Evolutionary conservation across 2,329 filamentous ascomycete genomes (phyloP).

Genomic region (Cephalotrichum gorgonifer): DNA sequence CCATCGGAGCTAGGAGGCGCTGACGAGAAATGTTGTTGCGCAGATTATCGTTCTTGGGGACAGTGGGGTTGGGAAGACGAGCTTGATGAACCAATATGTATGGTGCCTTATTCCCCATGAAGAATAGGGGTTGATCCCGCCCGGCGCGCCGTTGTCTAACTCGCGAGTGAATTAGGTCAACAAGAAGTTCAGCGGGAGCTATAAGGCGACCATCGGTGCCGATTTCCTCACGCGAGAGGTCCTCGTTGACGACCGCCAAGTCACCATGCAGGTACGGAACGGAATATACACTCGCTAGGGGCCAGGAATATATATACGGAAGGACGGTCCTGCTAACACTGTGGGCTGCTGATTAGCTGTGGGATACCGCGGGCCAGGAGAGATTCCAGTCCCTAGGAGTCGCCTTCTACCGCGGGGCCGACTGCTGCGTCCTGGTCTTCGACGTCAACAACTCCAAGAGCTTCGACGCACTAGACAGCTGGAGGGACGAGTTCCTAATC

Average conservation of each 20-base stretch:
- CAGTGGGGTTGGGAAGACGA: constrained; percentile 98
- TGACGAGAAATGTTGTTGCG: constrained; percentile 5
- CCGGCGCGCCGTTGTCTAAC: not conserved
- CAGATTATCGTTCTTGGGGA: constrained; percentile 98
- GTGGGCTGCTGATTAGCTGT: constrained; percentile 53
- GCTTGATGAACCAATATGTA: constrained; percentile 99
- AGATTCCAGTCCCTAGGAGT: constrained; percentile 95
- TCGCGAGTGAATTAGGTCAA: constrained; percentile 67
- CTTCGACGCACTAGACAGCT: constrained; percentile 96
- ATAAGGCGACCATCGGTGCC: constrained; percentile 98
- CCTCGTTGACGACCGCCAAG: constrained; percentile 88
- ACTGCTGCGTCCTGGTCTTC: constrained; percentile 96
- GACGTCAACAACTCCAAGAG: constrained; percentile 99
- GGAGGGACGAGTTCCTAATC: constrained; percentile 96
- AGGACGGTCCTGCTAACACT: not conserved
- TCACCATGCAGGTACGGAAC: constrained; percentile 85
- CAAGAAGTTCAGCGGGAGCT: constrained; percentile 99
- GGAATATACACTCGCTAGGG: not conserved
- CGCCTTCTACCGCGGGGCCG: constrained; percentile 92
- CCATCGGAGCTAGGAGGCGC: not conserved
- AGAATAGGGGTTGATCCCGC: not conserved
- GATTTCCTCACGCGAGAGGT: constrained; percentile 99
- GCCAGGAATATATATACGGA: not conserved
- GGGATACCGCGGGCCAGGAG: constrained; percentile 96
- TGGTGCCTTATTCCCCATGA: constrained; percentile 26